Evolutionary conservation across 2,329 filamentous ascomycete genomes (phyloP), one percentile per base, ranked within the genome.

Genomic region (Neonectria hederae): DNA sequence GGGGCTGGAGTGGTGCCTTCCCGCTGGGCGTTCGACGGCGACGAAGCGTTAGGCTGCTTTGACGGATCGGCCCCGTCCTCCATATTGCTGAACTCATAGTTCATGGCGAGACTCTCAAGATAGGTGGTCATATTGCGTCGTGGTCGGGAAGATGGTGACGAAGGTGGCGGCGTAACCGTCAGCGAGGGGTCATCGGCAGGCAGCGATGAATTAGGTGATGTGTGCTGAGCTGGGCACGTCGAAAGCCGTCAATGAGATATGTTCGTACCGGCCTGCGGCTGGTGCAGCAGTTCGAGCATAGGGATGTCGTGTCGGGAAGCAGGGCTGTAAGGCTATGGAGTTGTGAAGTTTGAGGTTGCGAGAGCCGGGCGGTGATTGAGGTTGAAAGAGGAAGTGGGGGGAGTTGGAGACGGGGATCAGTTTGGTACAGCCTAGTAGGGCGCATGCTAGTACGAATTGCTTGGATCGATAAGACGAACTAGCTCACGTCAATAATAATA

Each of bases 21-120:
- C 38, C 73, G 71, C 11, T 66, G 67, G 28, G 54, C n/a, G 35
- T 69, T 69, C 48, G 75, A 71, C 43, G 70, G 65, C 28, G 75
- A 72, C 32, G 73, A 71, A 24, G 65, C 45, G 54, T 65, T 65
- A 69, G 62, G 66, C 62, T 66, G 70, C 42, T 65, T 65, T 57
- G 68, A 53, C 51, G 67, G 66, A 48, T 69, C 69, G 65, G 56
- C 58, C 32, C 67, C 66, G 52, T 75, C 65, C 48, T 60, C 62
- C 48, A 70, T 49, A 52, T 59, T 68, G 59, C 70, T 75, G 66
- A 75, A 75, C 61, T 67, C 63, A 60, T 69, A 76, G 53, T 62
- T 62, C 59, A 72, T 59, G 65, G 65, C 49, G 5, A 71, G n/a
- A 52, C 65, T 65, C 26, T 74, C 72, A 26, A 69, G 63, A 57